Percentiles rank a stretch among this genome's conserved stretches.
These are phyloP conservation scores for Amylostereum areolatum DNA, from an alignment of 1,284 basidiomycete genomes.

Conservation along the genomic window DNA sequence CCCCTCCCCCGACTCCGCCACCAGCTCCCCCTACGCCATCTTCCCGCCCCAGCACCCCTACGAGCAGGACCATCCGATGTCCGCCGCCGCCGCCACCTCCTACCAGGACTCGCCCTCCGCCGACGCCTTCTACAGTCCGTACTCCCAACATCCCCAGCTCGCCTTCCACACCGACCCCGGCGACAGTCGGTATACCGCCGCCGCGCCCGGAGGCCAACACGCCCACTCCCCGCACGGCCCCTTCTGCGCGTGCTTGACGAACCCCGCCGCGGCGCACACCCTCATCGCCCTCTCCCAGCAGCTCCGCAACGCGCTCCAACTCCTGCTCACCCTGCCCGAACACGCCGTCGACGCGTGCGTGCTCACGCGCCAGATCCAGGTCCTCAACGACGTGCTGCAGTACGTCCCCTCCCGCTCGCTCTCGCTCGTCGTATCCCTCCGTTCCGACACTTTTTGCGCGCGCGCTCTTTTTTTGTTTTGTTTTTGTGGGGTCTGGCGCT, in stretches of 20 bases:
- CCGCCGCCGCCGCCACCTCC: constrained; percentile 8
- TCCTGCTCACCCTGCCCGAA: constrained; percentile 56
- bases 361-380: constrained; percentile 53
- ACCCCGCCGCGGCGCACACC: constrained; percentile 49
- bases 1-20: constrained; percentile 17
- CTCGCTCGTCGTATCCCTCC: constrained; percentile 21
- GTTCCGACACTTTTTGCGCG: not conserved
- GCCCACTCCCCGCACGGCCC: constrained; percentile 31
- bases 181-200: too few relatives aligned
- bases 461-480: too few relatives aligned
- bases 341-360: constrained; percentile 51
- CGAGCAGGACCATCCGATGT: constrained; percentile 4
- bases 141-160: constrained; percentile 9
- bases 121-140: constrained; percentile 9
- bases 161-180: too few relatives aligned
- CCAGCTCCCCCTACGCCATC: constrained; percentile 15
- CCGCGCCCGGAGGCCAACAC: constrained; percentile 23
- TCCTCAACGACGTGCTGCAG: constrained; percentile 62
- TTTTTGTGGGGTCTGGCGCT: too few relatives aligned
- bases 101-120: constrained; percentile 11
- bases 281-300: constrained; percentile 59
- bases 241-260: constrained; percentile 59
- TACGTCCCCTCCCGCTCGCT: constrained; percentile 33
- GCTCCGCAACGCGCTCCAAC: constrained; percentile 49
- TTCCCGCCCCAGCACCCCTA: constrained; percentile 3